A percentile compares a stretch with the other conserved stretches of the same genome.
Conservation (phyloP, 768 basidiomycete genomes). For the Amanita subjunquillea region DNA sequence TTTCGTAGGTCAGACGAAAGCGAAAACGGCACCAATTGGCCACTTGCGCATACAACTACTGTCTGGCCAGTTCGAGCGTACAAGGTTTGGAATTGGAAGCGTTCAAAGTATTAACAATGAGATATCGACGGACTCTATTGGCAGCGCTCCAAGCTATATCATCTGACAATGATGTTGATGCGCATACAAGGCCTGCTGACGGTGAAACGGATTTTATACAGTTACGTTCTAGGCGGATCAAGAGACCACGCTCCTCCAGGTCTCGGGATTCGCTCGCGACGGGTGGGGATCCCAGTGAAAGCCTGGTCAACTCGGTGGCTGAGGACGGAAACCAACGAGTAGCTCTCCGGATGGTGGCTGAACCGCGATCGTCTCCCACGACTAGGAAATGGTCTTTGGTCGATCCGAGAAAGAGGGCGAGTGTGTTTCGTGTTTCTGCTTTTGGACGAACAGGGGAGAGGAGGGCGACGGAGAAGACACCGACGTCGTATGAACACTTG, state of each 20-base stretch:
- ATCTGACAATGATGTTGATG: background rate
- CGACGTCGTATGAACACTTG: background rate
- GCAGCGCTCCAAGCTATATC: background rate
- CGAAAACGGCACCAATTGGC: background rate
- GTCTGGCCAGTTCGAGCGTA: background rate
- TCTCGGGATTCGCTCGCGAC: background rate
- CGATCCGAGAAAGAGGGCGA: conserved; percentile 3
- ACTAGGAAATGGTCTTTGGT: conserved; percentile 3
- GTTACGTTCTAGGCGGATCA: background rate
- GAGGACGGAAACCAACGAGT: background rate
- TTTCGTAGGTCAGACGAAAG: conserved; percentile 4
- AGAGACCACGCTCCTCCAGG: background rate
- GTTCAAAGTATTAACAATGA: background rate
- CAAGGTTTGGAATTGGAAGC: background rate
- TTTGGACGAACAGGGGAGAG: background rate
- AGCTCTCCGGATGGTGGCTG: background rate
- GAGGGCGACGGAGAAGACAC: background rate
- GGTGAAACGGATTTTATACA: background rate
- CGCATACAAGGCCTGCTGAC: no score
- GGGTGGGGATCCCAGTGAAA: background rate
- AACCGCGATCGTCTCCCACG: background rate
- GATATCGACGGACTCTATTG: no score
- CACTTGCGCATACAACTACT: background rate
- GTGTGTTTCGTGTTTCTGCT: background rate
- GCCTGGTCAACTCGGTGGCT: background rate